phyloP scores from a whole-genome alignment of 2,329 filamentous ascomycete genomes.

The Hawksworthiomyces lignivorus region DNA sequence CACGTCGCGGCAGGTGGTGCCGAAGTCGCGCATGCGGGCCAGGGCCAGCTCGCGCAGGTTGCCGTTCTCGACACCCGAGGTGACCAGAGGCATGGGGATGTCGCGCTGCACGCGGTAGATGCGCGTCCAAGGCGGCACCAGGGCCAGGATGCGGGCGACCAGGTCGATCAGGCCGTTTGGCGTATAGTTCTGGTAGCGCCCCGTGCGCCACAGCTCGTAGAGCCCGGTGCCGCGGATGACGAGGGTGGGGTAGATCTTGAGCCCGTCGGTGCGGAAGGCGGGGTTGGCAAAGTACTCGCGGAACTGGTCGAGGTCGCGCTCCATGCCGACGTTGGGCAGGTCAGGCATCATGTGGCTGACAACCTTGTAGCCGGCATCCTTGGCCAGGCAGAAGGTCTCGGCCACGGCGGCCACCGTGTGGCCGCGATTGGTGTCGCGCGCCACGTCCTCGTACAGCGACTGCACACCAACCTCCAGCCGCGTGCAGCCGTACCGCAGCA shows the following conservation, averaged over 20 bases:
- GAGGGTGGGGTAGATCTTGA: constrained; percentile 97
- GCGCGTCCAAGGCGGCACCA: constrained; percentile 94
- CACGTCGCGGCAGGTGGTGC: constrained; percentile 92
- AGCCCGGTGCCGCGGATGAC: constrained; percentile 94
- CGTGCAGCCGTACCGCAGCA: constrained; percentile 97
- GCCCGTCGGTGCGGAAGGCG: constrained; percentile 87
- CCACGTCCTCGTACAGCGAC: constrained; percentile 94
- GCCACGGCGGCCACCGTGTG: constrained; percentile 94
- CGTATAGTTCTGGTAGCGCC: constrained; percentile 96
- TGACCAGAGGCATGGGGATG: constrained; percentile 99
- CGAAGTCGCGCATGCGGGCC: constrained; percentile 98
- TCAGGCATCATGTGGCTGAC: constrained; percentile 99
- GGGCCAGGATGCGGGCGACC: constrained; percentile 87
- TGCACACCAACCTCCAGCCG: constrained; percentile 92
- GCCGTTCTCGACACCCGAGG: constrained; percentile 94
- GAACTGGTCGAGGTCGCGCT: constrained; percentile 94
- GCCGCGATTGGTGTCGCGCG: constrained; percentile 93
- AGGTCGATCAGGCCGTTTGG: constrained; percentile 94
- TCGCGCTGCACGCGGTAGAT: constrained; percentile 98
- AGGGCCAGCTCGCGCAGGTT: constrained; percentile 89
- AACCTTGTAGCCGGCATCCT: constrained; percentile 97
- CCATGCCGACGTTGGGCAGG: constrained; percentile 95
- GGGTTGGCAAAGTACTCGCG: constrained; percentile 97
- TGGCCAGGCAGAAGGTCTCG: constrained; percentile 93
- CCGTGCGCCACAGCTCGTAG: constrained; percentile 96